Evolutionary conservation across 1,284 basidiomycete genomes (phyloP).

Genomic region (Ganoderma leucocontextum): DNA sequence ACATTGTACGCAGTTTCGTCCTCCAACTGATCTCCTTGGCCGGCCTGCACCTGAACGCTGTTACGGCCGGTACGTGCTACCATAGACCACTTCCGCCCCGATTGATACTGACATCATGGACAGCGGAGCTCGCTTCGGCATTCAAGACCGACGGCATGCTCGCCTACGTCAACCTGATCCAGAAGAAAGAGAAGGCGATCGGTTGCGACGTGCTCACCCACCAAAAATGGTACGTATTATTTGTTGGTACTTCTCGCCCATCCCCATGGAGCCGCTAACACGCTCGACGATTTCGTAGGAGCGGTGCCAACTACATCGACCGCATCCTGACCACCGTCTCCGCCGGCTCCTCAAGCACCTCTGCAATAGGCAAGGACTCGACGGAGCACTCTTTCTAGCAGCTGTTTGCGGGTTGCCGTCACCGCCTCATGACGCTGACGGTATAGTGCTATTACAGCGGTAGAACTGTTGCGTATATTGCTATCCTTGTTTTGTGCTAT

Average conservation of each 20-base stretch:
- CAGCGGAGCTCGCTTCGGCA: conserved; percentile 78
- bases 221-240: conserved; percentile 16
- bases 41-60: conserved; percentile 88
- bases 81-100: too few relatives aligned
- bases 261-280: conserved; percentile 5
- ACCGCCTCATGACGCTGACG: too few relatives aligned
- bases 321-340: conserved; percentile 80
- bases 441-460: too few relatives aligned
- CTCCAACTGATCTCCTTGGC: conserved; percentile 89
- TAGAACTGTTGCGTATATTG: background rate
- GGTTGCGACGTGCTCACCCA: conserved; percentile 80
- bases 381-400: conserved; percentile 84
- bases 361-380: conserved; percentile 82
- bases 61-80: conserved; percentile 67
- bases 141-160: conserved; percentile 90
- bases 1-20: conserved; percentile 68
- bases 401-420: background rate
- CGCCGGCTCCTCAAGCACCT: conserved; percentile 85
- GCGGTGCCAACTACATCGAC: conserved; percentile 89
- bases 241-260: too few relatives aligned
- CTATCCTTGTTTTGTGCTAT: conserved; percentile 12
- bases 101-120: background rate
- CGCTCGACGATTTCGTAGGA: conserved; percentile 54
- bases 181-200: conserved; percentile 89
- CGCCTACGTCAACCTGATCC: conserved; percentile 86